These are phyloP conservation scores for Xylaria hypoxylon DNA, from an alignment of 2,329 filamentous ascomycete species.

Conservation along the genomic window DNA sequence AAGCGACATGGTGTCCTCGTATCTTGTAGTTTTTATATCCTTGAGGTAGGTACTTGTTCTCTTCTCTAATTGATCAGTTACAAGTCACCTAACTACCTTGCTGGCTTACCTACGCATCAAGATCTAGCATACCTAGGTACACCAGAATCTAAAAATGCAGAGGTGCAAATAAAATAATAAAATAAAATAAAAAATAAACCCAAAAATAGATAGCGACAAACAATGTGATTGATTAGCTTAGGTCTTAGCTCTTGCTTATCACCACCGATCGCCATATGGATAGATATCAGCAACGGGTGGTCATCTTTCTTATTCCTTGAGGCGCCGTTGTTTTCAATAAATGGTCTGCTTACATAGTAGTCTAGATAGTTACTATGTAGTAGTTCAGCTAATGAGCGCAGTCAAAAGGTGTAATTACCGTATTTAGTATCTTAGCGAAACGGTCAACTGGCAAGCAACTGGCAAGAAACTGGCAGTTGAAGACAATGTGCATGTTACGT, in stretches of 20 bases:
- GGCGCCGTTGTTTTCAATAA: slow-evolving; percentile 13
- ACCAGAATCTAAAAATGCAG: too few relatives aligned
- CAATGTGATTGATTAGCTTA: neutral
- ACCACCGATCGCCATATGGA: neutral
- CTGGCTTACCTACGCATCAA: slow-evolving; percentile 4
- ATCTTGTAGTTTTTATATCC: slow-evolving; percentile 1
- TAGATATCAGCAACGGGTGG: neutral
- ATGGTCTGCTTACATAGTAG: neutral
- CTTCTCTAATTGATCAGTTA: neutral
- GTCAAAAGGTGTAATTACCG: too few relatives aligned
- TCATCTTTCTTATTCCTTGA: neutral
- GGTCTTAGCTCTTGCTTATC: neutral
- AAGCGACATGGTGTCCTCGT: slow-evolving; percentile 9
- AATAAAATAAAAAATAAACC: too few relatives aligned
- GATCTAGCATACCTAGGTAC: neutral
- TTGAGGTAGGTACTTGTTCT: neutral
- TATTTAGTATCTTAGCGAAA: too few relatives aligned
- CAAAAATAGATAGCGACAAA: neutral
- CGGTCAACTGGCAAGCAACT: neutral
- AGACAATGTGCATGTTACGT: neutral
- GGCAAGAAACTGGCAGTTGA: neutral
- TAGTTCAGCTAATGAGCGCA: too few relatives aligned
- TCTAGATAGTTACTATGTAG: too few relatives aligned
- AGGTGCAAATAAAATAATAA: too few relatives aligned
- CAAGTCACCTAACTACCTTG: neutral